Conservation (phyloP, 352 stramenopile species). For the Phytophthora nicotianae region DNA sequence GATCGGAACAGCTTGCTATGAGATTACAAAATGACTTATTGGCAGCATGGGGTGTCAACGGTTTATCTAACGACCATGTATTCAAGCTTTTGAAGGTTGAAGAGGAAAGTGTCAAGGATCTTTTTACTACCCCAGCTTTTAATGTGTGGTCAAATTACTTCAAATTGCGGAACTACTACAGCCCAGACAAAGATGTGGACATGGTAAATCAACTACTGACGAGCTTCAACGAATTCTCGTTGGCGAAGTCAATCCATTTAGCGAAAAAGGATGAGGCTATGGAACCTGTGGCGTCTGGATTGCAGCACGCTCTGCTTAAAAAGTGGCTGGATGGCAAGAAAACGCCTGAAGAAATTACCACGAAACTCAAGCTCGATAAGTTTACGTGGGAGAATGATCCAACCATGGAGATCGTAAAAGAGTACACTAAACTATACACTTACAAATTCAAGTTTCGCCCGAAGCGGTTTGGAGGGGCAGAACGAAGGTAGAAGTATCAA, state of each 20-base stretch:
- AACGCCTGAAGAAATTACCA: background rate
- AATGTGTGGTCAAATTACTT: background rate
- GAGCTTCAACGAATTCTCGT: background rate
- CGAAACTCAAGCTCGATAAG: background rate
- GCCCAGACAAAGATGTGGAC: background rate
- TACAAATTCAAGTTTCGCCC: background rate
- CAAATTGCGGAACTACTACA: background rate
- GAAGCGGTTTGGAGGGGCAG: background rate
- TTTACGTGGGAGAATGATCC: background rate
- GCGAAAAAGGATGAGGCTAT: background rate
- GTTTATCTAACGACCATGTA: background rate
- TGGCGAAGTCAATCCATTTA: background rate
- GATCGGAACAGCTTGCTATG: background rate
- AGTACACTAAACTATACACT: background rate
- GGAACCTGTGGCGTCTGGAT: background rate
- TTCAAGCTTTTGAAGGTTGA: background rate
- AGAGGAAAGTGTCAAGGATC: background rate
- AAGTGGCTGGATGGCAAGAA: background rate
- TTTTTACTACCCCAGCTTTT: constrained; percentile 4
- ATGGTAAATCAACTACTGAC: background rate
- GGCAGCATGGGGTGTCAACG: background rate
- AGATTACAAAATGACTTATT: background rate
- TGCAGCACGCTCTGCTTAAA: background rate
- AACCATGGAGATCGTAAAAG: background rate
- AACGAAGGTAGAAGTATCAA: no score